Evolutionary conservation across 176 grass and related monocot species (phyloP), one percentile per base, ranked within the genome.

Genomic region (Zizania latifolia): DNA sequence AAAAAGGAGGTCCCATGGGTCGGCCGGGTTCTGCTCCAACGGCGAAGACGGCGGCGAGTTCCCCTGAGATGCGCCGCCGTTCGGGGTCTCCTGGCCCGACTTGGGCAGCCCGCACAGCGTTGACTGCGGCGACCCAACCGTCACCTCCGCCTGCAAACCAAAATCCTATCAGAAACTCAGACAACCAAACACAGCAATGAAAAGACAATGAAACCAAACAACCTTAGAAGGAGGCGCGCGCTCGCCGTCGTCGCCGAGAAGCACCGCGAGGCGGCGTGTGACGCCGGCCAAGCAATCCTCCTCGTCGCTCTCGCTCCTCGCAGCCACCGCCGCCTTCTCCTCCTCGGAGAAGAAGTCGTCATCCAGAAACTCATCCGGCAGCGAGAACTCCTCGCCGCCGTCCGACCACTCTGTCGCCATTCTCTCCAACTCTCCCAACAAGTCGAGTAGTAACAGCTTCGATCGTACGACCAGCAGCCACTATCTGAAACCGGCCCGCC

Each of bases 41-140:
- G 92, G 96, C 54, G 92, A 95, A 10, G 85, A 90, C 35, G 91
- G 86, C 21, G 91, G 91, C 0, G 95, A 99, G 57, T 81, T 91
- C 0, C 89, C 87, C 65, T 88, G 82, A 1, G 96, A 99, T 3
- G 76, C 70, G 0, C 31, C 82, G 28, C 87, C 85, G 54, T 78
- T 80, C 0, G 96, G 91, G 65, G 82, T 99, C 50, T 88, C 89
- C 23, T 88, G 89, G 11, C 78, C 85, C 0, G 91, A 93, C 27
- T 78, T 64, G 0, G 85, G 86, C n/a, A 84, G 73, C 1, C 71
- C 71, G 10, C 65, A 94, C 0, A 99, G 58, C 33, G 96, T 94
- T 5, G 96, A 94, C 31, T 99, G 89, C 0, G 92, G 96, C 19
- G 92, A 99, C 3, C 94, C 78, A 12, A 67, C 73, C 65, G 71